Evolutionary conservation across 2,329 filamentous ascomycete species (phyloP), one percentile per base, ranked within the genome.

Genomic region (Podosphaera fusca): DNA sequence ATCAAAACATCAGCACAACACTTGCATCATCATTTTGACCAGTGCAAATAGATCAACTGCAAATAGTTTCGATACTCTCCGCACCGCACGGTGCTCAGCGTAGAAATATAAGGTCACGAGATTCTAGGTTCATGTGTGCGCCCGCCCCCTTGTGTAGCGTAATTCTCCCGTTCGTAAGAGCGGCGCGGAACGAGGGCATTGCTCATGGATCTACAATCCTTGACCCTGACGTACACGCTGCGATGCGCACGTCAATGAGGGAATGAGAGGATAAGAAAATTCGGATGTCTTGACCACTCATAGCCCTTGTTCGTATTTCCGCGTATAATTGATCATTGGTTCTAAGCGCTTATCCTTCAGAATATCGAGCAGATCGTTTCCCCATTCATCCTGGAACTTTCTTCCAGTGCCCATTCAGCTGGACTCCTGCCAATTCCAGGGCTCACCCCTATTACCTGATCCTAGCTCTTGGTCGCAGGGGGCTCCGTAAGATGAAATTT

Each of bases 121-220:
- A 64, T 56, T 52, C 57, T 50, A 58, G 36, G 29, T 49, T 61
- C 60, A 65, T 65, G 64, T 63, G 64, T 57, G 60, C 57, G 62
- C 54, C 64, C 64, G 64, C n/a, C 38, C 38, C 5, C 60, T 62
- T 58, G 62, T 61, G 60, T 61, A 60, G 59, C 59, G 59, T 36
- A 46, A 36, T 59, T 57, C 47, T 64, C 61, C 61, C 62, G 59
- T 52, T 60, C 60, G 61, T 61, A 59, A 64, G 58, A 59, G 60
- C 61, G 63, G 64, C 61, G 62, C 62, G 63, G 62, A 61, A 59
- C 61, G 60, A 59, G 55, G 45, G 56, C 58, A 42, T 35, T 50
- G 21, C 34, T 9, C 45, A 36, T 21, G 51, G 56, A 45, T 14
- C 21, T 50, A 12, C 38, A 14, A 12, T 12, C 38, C 38, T 12